phyloP scores from a whole-genome alignment of 805 yeast species.

The Komagataella ulmi region DNA sequence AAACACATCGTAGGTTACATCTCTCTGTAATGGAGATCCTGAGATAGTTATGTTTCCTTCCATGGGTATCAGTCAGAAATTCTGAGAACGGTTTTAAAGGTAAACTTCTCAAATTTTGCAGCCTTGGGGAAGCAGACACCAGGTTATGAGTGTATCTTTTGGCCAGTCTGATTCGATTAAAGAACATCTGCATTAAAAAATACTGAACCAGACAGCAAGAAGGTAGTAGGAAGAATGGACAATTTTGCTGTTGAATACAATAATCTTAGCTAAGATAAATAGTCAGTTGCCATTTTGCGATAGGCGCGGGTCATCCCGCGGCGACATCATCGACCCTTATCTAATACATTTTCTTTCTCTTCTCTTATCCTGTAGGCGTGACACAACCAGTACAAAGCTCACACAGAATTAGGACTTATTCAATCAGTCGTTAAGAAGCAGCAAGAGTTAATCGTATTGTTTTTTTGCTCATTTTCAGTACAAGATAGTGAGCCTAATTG shows the following conservation, averaged over 20 bases:
- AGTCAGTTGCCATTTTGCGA: neutral
- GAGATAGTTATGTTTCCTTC: slow-evolving; percentile 32
- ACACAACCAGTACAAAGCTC: neutral
- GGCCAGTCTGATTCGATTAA: neutral
- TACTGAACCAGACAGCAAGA: neutral
- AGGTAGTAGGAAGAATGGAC: neutral
- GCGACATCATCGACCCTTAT: neutral
- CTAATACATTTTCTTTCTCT: neutral
- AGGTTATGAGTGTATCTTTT: neutral
- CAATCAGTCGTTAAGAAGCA: neutral
- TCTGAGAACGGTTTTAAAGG: slow-evolving; percentile 17
- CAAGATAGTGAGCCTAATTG: neutral
- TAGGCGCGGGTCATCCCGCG: neutral
- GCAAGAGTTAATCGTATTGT: neutral
- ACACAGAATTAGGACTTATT: no score
- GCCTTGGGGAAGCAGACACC: neutral
- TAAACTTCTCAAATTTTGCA: neutral
- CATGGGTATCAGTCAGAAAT: slow-evolving; percentile 29
- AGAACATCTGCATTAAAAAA: neutral
- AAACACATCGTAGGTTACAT: slow-evolving; percentile 31
- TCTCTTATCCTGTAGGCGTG: neutral
- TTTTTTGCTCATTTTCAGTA: neutral
- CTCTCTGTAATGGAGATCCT: slow-evolving; percentile 38
- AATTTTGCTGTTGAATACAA: neutral
- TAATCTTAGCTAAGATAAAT: neutral